A percentile compares a stretch with the other conserved stretches of the same genome.
phyloP scores from a whole-genome alignment of 371 early-diverging fungal genomes.

The Lichtheimia hyalospora region DNA sequence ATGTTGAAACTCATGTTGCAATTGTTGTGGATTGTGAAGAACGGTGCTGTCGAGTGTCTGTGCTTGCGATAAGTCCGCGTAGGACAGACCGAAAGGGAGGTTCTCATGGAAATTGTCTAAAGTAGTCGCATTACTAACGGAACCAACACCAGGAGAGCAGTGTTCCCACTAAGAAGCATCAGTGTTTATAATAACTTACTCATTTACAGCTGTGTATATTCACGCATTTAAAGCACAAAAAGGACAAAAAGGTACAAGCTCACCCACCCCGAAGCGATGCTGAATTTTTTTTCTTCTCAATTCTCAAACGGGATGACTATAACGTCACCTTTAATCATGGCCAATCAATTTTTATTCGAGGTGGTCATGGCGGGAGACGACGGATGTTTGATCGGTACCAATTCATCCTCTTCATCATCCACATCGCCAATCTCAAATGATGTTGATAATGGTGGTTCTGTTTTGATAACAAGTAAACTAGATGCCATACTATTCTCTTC shows the following conservation, averaged over 20 bases:
- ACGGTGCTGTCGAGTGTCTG: constrained; percentile 20
- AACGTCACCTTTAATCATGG: background rate
- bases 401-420: constrained; percentile 47
- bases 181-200: constrained; percentile 19
- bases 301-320: background rate
- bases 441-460: constrained; percentile 12
- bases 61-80: constrained; percentile 29
- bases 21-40: constrained; percentile 21
- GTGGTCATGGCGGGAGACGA: constrained; percentile 2
- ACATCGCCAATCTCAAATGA: constrained; percentile 58
- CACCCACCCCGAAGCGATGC: background rate
- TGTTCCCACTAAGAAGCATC: background rate
- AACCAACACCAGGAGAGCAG: constrained; percentile 9
- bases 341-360: background rate
- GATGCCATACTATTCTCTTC: constrained; percentile 2
- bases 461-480: constrained; percentile 8
- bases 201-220: constrained; percentile 11
- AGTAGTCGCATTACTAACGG: constrained; percentile 13
- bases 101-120: constrained; percentile 28
- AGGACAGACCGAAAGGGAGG: constrained; percentile 27
- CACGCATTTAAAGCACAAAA: background rate
- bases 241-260: constrained; percentile 1
- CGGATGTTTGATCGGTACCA: constrained; percentile 11
- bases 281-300: background rate
- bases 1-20: constrained; percentile 11